These are phyloP conservation scores for Sporormia fimetaria DNA, from an alignment of 495 filamentous ascomycete genomes.

Conservation along the genomic window DNA sequence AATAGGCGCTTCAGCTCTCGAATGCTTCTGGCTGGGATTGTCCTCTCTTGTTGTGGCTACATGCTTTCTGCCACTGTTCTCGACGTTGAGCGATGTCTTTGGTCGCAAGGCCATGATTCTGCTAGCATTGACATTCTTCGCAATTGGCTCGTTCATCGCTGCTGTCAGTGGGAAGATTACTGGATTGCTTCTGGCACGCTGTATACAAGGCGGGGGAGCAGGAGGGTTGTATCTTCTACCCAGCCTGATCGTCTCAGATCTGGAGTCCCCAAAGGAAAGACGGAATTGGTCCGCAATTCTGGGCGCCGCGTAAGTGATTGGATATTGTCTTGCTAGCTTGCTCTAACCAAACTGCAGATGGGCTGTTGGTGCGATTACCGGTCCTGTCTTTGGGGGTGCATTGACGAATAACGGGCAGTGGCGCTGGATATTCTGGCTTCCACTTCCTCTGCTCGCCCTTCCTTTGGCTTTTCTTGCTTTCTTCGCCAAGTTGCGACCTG, in stretches of 20 bases:
- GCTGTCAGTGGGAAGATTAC: slow-evolving; percentile 47
- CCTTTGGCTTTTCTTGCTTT: slow-evolving; percentile 36
- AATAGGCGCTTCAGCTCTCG: slow-evolving; percentile 41
- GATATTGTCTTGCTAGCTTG: neutral
- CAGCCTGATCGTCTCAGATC: slow-evolving; percentile 53
- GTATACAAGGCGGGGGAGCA: slow-evolving; percentile 61
- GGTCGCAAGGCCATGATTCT: slow-evolving; percentile 38
- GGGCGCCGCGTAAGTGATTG: slow-evolving; percentile 22
- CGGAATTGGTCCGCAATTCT: slow-evolving; percentile 36
- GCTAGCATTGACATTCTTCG: slow-evolving; percentile 42
- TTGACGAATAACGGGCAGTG: slow-evolving; percentile 24
- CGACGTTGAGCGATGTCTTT: slow-evolving; percentile 40
- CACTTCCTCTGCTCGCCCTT: slow-evolving; percentile 42
- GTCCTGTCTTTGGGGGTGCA: slow-evolving; percentile 46
- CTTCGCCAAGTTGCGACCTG: slow-evolving; percentile 39
- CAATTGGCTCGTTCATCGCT: slow-evolving; percentile 47
- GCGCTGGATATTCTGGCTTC: slow-evolving; percentile 44
- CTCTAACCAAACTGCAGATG: slow-evolving; percentile 16
- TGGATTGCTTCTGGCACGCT: slow-evolving; percentile 51
- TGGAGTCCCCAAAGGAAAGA: slow-evolving; percentile 40
- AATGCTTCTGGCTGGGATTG: slow-evolving; percentile 47
- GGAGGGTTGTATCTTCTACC: slow-evolving; percentile 54
- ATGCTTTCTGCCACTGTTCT: slow-evolving; percentile 25
- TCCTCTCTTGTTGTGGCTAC: slow-evolving; percentile 41
- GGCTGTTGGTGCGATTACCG: slow-evolving; percentile 50